Evolutionary conservation across 2,329 filamentous ascomycete species (phyloP).

Genomic region (Sporothrix brunneoviolacea): DNA sequence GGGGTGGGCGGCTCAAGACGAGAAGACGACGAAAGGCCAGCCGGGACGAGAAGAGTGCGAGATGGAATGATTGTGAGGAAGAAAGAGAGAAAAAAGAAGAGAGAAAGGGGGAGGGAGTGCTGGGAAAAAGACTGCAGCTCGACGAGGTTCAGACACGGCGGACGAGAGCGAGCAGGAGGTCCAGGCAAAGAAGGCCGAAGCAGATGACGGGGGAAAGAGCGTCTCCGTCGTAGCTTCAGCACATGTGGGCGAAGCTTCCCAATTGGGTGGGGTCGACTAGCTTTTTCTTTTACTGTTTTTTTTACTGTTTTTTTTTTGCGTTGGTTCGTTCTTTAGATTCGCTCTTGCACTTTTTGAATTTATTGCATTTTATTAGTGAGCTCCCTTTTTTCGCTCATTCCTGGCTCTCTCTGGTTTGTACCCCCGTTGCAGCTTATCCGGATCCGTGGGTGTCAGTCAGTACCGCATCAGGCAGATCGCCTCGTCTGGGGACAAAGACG

Average conservation of each 20-base stretch:
- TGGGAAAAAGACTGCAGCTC: slow-evolving; percentile 3
- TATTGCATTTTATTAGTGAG: too few relatives aligned
- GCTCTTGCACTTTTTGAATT: neutral
- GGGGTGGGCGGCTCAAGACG: slow-evolving; percentile 6
- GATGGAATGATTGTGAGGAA: neutral
- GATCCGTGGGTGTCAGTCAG: too few relatives aligned
- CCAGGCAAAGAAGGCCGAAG: slow-evolving; percentile 2
- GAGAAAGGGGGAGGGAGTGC: neutral
- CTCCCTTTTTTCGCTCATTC: neutral
- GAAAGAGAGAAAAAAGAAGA: neutral
- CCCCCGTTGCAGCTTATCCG: too few relatives aligned
- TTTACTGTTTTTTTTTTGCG: neutral
- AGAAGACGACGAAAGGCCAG: neutral
- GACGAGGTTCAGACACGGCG: neutral
- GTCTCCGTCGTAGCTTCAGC: neutral
- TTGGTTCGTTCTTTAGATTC: too few relatives aligned
- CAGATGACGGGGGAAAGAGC: neutral
- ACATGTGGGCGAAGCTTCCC: slow-evolving; percentile 1
- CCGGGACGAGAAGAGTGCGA: neutral
- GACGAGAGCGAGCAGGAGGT: neutral
- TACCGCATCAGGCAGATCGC: too few relatives aligned
- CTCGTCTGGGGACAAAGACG: too few relatives aligned
- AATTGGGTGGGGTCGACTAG: slow-evolving; percentile 7
- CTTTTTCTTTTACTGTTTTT: neutral
- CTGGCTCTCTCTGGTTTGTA: too few relatives aligned